These are phyloP conservation scores for Clitocybe nebularis DNA, from an alignment of 1,284 basidiomycete genomes.

Conservation along the genomic window DNA sequence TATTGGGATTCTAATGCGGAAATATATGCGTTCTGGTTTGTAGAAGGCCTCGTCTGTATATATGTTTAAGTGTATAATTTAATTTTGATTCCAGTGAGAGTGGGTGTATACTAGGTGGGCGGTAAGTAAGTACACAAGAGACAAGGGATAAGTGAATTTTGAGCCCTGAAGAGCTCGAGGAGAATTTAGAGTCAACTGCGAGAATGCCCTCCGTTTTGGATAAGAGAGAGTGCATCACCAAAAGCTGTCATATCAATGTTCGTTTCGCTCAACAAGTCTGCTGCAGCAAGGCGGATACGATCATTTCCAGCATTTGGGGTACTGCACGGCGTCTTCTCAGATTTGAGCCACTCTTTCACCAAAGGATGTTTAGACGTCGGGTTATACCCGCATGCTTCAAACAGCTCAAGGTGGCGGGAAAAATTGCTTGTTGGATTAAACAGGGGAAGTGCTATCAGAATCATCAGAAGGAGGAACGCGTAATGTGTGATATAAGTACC, in stretches of 20 bases:
- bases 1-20: too few species aligned
- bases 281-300: conserved; percentile 24
- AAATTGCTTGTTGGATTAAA: conserved; percentile 51
- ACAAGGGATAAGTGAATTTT: too few species aligned
- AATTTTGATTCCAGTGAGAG: too few species aligned
- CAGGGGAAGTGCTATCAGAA: conserved; percentile 44
- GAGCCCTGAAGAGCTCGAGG: too few species aligned
- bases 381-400: conserved; percentile 37
- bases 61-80: too few species aligned
- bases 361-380: conserved; percentile 39
- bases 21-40: too few species aligned
- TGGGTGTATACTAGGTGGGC: too few species aligned
- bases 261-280: conserved; percentile 28
- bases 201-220: too few species aligned
- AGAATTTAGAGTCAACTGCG: too few species aligned
- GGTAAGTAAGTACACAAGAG: too few species aligned
- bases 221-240: conserved; percentile 32
- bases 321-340: conserved; percentile 5
- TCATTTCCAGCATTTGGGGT: conserved; percentile 1
- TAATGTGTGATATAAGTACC: too few species aligned
- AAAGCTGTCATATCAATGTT: conserved; percentile 36
- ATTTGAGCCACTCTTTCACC: conserved; percentile 33
- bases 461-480: background rate
- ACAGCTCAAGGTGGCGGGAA: conserved; percentile 43
- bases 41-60: too few species aligned